phyloP scores from a whole-genome alignment of 106 monocot genomes.

The Allium cepa region DNA sequence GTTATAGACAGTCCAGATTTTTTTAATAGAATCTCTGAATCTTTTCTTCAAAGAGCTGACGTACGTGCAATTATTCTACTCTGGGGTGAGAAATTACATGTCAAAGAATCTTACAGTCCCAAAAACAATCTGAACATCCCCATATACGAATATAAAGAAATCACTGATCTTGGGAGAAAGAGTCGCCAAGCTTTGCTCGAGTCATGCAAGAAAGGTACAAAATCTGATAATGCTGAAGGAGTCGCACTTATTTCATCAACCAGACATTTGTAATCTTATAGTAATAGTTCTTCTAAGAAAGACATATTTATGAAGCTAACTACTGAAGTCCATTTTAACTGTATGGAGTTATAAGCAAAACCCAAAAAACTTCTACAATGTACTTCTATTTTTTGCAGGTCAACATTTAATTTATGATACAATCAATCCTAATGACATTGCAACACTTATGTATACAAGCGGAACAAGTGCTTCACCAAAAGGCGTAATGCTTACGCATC shows the following conservation, averaged over 20 bases:
- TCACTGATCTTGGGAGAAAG: constrained; percentile 47
- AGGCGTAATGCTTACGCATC: constrained; percentile 95
- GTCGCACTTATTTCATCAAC: not conserved
- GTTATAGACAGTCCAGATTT: constrained; percentile 74
- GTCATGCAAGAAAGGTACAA: constrained; percentile 42
- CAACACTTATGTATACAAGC: constrained; percentile 93
- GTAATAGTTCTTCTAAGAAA: not conserved
- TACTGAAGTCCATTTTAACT: not conserved
- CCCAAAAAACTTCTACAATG: no score
- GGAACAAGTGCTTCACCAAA: constrained; percentile 90
- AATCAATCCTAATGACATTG: constrained; percentile 71
- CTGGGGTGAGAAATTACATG: constrained; percentile 71
- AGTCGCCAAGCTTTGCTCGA: constrained; percentile 25
- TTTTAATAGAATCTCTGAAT: constrained; percentile 51
- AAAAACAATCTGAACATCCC: constrained; percentile 25
- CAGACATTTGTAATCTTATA: not conserved
- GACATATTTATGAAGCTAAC: not conserved
- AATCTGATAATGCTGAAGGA: not conserved
- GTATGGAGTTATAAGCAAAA: not conserved
- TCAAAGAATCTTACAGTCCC: constrained; percentile 12
- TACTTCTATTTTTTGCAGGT: constrained; percentile 24
- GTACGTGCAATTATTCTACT: constrained; percentile 70
- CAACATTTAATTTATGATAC: constrained; percentile 29
- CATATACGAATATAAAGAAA: constrained; percentile 59
- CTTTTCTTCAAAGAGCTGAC: constrained; percentile 28